Evolutionary conservation across 352 stramenopile species (phyloP).

Genomic region (Phytopythium kandeliae): DNA sequence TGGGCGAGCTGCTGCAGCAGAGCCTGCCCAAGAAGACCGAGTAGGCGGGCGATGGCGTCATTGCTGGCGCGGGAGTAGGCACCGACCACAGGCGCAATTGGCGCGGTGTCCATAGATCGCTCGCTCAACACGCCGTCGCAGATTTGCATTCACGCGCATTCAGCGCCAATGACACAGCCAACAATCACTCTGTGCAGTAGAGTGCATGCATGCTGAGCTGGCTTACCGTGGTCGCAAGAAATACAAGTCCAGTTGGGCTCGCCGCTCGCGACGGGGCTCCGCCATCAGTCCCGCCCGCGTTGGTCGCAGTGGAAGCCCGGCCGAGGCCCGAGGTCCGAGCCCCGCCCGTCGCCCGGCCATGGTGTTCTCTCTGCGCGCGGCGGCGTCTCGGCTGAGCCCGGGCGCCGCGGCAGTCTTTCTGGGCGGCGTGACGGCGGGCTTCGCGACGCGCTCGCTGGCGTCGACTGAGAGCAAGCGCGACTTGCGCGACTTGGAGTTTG

Average conservation of each 20-base stretch:
- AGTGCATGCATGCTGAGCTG: too few relatives aligned
- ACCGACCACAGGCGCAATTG: too few relatives aligned
- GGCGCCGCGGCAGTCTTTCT: conserved; percentile 44
- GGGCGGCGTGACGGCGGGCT: conserved; percentile 37
- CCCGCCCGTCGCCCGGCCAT: conserved; percentile 13
- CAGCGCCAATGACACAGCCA: too few relatives aligned
- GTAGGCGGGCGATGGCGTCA: too few relatives aligned
- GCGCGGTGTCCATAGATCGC: too few relatives aligned
- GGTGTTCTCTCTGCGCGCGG: conserved; percentile 57
- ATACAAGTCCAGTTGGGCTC: not conserved
- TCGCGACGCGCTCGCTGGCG: conserved; percentile 25
- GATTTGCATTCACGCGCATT: too few relatives aligned
- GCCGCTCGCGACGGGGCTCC: not conserved
- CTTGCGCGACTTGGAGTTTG: conserved; percentile 82
- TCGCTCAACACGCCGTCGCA: too few relatives aligned
- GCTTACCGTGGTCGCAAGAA: not conserved
- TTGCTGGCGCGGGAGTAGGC: too few relatives aligned
- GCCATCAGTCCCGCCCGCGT: not conserved
- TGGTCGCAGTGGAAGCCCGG: not conserved
- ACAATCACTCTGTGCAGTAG: too few relatives aligned
- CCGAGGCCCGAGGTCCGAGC: not conserved
- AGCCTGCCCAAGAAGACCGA: conserved; percentile 58
- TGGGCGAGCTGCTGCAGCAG: conserved; percentile 82
- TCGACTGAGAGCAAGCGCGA: conserved; percentile 59
- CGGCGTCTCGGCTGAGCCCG: conserved; percentile 23